These are phyloP conservation scores for Tolypocladium tundrense DNA, from an alignment of 2,329 filamentous ascomycete genomes.

Conservation along the genomic window DNA sequence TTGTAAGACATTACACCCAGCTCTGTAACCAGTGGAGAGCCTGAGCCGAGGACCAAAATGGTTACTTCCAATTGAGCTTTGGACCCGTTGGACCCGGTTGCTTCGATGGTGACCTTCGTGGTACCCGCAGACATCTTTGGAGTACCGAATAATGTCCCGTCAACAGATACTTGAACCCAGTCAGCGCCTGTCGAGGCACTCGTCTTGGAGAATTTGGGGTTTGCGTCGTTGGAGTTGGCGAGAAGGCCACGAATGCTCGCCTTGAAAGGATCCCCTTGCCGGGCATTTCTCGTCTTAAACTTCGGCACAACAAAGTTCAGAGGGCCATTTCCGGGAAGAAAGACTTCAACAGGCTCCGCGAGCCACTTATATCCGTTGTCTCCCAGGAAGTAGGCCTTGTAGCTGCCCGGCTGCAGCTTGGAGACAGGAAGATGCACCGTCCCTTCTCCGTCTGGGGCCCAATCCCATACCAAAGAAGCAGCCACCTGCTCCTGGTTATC, in stretches of 20 bases:
- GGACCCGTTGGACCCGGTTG: constrained; percentile 10
- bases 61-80: constrained; percentile 12
- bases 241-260: constrained; percentile 21
- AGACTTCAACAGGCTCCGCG: constrained; percentile 18
- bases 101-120: constrained; percentile 13
- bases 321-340: constrained; percentile 6
- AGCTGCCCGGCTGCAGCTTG: constrained; percentile 15
- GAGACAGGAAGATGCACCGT: constrained; percentile 10
- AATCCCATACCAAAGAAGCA: constrained; percentile 20
- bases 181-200: constrained; percentile 6
- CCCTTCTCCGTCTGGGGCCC: constrained; percentile 14
- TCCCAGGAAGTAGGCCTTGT: constrained; percentile 23
- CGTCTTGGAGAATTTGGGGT: constrained; percentile 13
- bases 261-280: constrained; percentile 17
- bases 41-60: constrained; percentile 17
- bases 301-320: constrained; percentile 15
- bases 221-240: constrained; percentile 6
- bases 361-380: constrained; percentile 22
- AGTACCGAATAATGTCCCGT: constrained; percentile 21
- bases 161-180: constrained; percentile 18
- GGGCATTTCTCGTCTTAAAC: constrained; percentile 20
- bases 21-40: constrained; percentile 15
- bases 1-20: constrained; percentile 24
- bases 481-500: constrained; percentile 14
- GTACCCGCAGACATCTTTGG: constrained; percentile 8